Conservation (phyloP, 2,329 filamentous ascomycete genomes). For the Talaromyces sp. region DNA sequence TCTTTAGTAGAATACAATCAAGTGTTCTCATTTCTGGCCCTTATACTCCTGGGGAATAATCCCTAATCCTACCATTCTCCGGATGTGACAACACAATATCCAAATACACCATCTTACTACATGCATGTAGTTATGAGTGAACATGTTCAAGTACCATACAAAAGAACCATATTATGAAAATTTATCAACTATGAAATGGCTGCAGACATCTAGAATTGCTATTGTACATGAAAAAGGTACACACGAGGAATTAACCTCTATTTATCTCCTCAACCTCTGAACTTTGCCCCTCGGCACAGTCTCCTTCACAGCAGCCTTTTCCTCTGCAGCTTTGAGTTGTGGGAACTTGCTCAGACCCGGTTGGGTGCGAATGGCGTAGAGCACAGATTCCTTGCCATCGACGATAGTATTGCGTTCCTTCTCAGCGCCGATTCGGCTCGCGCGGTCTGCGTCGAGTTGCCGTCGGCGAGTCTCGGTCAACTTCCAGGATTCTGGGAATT, state of each 20-base stretch:
- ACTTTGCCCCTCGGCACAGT: constrained; percentile 5
- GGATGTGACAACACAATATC: too few relatives aligned
- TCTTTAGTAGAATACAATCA: not conserved
- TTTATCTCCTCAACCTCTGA: constrained; percentile 3
- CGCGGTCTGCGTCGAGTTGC: constrained; percentile 60
- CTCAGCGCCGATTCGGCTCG: constrained; percentile 51
- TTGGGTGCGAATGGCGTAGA: constrained; percentile 25
- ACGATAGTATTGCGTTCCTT: constrained; percentile 55
- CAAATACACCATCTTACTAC: too few relatives aligned
- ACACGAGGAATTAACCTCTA: not conserved
- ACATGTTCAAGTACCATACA: not conserved
- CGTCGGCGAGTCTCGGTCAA: constrained; percentile 65
- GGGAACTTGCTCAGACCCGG: constrained; percentile 29
- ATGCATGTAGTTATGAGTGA: not conserved
- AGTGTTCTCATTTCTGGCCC: not conserved
- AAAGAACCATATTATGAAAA: not conserved
- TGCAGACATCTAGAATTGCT: constrained; percentile 1
- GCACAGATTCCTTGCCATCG: constrained; percentile 39
- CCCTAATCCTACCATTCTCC: too few relatives aligned
- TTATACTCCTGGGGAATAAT: not conserved
- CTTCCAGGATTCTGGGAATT: constrained; percentile 79
- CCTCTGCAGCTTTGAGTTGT: constrained; percentile 19
- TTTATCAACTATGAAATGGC: not conserved
- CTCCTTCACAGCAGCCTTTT: constrained; percentile 24
- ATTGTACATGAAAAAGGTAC: constrained; percentile 8